A percentile compares a stretch with the other conserved stretches of the same genome.
Conservation (phyloP, 495 filamentous ascomycete genomes). For the Penicillium tannophilum region DNA sequence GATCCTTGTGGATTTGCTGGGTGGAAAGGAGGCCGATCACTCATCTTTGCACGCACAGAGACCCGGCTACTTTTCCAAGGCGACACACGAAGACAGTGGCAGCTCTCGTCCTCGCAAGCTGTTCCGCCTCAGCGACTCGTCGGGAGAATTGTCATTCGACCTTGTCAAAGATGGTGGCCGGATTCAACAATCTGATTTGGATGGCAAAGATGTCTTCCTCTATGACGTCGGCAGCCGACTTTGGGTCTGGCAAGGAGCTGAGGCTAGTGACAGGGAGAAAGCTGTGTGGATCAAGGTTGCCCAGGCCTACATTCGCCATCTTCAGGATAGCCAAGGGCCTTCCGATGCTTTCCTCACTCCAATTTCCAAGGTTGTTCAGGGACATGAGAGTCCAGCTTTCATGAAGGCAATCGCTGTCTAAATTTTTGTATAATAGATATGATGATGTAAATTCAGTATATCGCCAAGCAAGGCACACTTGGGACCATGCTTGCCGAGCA, state of each 20-base stretch:
- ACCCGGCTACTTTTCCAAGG: constrained; percentile 37
- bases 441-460: background rate
- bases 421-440: background rate
- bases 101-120: constrained; percentile 41
- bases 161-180: constrained; percentile 52
- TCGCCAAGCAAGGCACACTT: background rate
- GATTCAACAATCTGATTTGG: constrained; percentile 46
- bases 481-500: too few species aligned
- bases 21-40: constrained; percentile 46
- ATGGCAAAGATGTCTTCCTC: constrained; percentile 60
- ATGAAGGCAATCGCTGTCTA: constrained; percentile 33
- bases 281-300: constrained; percentile 59
- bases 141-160: constrained; percentile 53
- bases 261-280: constrained; percentile 55
- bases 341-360: constrained; percentile 47
- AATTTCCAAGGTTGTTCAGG: constrained; percentile 55
- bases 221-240: constrained; percentile 53
- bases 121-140: constrained; percentile 57
- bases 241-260: constrained; percentile 63
- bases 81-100: constrained; percentile 12
- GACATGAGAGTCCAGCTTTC: constrained; percentile 55
- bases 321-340: constrained; percentile 41
- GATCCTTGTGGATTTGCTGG: constrained; percentile 55
- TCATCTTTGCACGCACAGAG: constrained; percentile 37
- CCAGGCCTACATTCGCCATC: constrained; percentile 53